Base-by-base conservation (phyloP, 306 rosid species). In the Vicia sativa region DNA sequence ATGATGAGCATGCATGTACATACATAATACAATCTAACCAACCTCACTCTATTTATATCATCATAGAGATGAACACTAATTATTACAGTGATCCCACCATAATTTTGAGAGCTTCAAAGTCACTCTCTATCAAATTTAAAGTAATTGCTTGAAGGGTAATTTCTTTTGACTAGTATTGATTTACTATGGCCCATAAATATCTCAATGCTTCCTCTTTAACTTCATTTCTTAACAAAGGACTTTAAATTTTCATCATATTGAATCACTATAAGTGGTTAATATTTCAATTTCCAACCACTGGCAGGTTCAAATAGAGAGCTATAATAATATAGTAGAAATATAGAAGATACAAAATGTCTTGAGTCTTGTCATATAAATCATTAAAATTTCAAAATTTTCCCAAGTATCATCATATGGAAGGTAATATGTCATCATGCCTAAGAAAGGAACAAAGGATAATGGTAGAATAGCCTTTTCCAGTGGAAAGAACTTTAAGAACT, bases 111-210 rank as follows among this genome's bases (percentile, higher is more conserved):
- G 75, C 86, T 79, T 83, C 23, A 78, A 87, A 84, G 76, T 79
- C 83, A 84, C 87, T 84, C 87, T 15, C 74, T 54, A 55, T 72
- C 70, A 50, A 66, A 66, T 78, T 72, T n/a, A 81, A 77, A 85
- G 80, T 71, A 71, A 82, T 77, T 77, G 73, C 79, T 79, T 68
- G 76, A 46, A 42, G 52, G 55, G 80, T 78, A 69, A 77, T 82
- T 82, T 67, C 79, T 77, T 83, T 84, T 85, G 77, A 78, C 89
- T 69, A 71, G 15, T 76, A 74, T 75, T 74, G 90, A 87, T 81
- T 83, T 62, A 75, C 80, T 68, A 64, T 85, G 96, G 89, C 91
- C 91, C 89, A 83, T 69, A 74, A 89, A 85, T 83, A 85, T 89
- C 78, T 76, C 78, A 74, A 65, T 86, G 89, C 91, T 83, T 80